Conservation (phyloP, 768 basidiomycete genomes). For the Amanita muscaria region DNA sequence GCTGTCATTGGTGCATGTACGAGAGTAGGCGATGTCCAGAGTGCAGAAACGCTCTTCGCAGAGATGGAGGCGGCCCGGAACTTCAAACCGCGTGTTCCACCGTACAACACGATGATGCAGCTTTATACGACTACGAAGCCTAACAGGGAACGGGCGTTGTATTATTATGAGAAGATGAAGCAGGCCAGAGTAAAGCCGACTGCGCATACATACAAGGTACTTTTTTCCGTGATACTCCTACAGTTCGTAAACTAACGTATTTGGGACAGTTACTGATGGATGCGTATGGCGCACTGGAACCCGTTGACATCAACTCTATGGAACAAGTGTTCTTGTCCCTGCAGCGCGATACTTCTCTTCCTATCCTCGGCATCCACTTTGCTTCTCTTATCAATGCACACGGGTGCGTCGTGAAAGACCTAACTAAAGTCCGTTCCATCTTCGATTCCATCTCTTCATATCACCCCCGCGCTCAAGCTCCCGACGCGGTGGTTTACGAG, state of each 20-base stretch:
- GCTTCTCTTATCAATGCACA: slow-evolving; percentile 85
- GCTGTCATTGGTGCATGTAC: slow-evolving; percentile 92
- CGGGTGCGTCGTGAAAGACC: slow-evolving; percentile 71
- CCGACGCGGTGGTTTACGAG: slow-evolving; percentile 86
- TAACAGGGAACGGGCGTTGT: slow-evolving; percentile 64
- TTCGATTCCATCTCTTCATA: slow-evolving; percentile 66
- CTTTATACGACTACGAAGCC: slow-evolving; percentile 88
- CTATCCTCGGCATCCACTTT: slow-evolving; percentile 42
- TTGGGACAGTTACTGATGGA: slow-evolving; percentile 75
- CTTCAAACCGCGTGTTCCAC: slow-evolving; percentile 86
- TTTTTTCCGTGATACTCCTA: background rate
- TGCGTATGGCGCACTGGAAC: slow-evolving; percentile 78
- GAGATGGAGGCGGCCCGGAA: slow-evolving; percentile 72
- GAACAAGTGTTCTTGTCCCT: slow-evolving; percentile 61
- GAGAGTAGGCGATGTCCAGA: slow-evolving; percentile 77
- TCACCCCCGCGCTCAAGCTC: slow-evolving; percentile 38
- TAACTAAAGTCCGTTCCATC: slow-evolving; percentile 62
- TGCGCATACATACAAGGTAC: slow-evolving; percentile 89
- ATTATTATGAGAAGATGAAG: slow-evolving; percentile 64
- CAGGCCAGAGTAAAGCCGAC: slow-evolving; percentile 61
- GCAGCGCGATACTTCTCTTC: slow-evolving; percentile 34
- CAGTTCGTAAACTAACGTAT: slow-evolving; percentile 7
- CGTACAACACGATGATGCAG: slow-evolving; percentile 99
- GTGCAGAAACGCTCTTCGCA: slow-evolving; percentile 74
- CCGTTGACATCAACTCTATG: slow-evolving; percentile 66